Conservation (phyloP, 2,329 filamentous ascomycete species). For the Colletotrichum nymphaeae region DNA sequence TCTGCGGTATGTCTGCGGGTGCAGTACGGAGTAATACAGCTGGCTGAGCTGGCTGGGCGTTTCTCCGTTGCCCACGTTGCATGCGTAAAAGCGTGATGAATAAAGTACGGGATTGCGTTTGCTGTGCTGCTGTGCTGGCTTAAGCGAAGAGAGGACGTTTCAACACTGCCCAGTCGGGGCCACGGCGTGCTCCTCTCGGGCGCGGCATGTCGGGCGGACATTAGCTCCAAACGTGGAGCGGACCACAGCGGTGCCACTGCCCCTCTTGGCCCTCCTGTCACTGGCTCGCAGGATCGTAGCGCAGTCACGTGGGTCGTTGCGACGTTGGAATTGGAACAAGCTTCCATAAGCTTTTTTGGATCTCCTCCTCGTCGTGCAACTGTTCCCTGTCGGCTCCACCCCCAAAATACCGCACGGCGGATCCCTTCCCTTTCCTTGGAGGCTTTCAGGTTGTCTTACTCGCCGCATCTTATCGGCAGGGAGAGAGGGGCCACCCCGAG, state of each 20-base stretch:
- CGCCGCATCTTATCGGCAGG: not conserved
- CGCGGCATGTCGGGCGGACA: conserved; percentile 21
- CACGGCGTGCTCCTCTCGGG: not conserved
- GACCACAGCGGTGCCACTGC: not conserved
- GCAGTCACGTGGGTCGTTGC: conserved; percentile 34
- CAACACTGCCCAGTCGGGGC: conserved; percentile 18
- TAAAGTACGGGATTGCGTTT: not conserved
- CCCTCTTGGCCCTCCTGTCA: not conserved
- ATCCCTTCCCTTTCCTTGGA: not conserved
- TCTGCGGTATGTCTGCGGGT: not conserved
- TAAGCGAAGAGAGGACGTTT: conserved; percentile 9
- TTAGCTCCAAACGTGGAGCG: conserved; percentile 16
- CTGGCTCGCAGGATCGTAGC: not conserved
- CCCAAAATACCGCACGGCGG: conserved; percentile 5
- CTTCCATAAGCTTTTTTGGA: conserved; percentile 24
- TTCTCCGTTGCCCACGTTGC: not conserved
- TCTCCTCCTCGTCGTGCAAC: not conserved
- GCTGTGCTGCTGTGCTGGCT: not conserved
- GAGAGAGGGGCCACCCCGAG: not conserved
- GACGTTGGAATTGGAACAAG: conserved; percentile 33
- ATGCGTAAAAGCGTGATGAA: not conserved
- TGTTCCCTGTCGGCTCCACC: conserved; percentile 9
- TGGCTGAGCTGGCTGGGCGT: not conserved
- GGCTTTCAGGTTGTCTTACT: not conserved
- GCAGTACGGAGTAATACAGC: not conserved